Conservation (phyloP, 441 rosid genomes). For the Adansonia rubrostipa region DNA sequence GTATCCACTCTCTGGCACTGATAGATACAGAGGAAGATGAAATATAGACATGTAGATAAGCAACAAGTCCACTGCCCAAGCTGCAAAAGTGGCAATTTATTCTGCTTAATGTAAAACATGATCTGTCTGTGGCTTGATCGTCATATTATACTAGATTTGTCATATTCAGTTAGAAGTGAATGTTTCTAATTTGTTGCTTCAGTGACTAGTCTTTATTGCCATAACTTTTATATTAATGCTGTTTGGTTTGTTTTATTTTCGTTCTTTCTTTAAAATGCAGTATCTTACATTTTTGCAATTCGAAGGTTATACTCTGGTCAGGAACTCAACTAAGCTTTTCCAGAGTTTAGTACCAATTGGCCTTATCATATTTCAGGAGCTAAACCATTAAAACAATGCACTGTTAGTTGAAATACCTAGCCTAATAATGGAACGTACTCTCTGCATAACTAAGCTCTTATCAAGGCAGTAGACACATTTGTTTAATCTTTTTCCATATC, state of each 20-base stretch:
- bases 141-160: background rate
- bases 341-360: conserved; percentile 92
- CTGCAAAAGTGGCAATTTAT: background rate
- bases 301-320: conserved; percentile 94
- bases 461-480: background rate
- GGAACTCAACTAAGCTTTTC: conserved; percentile 90
- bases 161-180: background rate
- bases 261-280: conserved; percentile 40
- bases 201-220: background rate
- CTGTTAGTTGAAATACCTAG: conserved; percentile 9
- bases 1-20: background rate
- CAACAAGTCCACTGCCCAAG: background rate
- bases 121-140: background rate
- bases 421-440: background rate
- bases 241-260: background rate
- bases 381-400: background rate
- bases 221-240: conserved; percentile 23
- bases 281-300: conserved; percentile 83
- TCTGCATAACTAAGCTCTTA: background rate
- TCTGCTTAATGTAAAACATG: conserved; percentile 5
- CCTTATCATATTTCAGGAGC: conserved; percentile 92
- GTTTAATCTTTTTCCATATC: background rate
- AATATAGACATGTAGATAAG: background rate
- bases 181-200: background rate
- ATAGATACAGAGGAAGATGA: background rate